Evolutionary conservation across 176 grass and related monocot genomes (phyloP).

Genomic region (Triticum monococcum): DNA sequence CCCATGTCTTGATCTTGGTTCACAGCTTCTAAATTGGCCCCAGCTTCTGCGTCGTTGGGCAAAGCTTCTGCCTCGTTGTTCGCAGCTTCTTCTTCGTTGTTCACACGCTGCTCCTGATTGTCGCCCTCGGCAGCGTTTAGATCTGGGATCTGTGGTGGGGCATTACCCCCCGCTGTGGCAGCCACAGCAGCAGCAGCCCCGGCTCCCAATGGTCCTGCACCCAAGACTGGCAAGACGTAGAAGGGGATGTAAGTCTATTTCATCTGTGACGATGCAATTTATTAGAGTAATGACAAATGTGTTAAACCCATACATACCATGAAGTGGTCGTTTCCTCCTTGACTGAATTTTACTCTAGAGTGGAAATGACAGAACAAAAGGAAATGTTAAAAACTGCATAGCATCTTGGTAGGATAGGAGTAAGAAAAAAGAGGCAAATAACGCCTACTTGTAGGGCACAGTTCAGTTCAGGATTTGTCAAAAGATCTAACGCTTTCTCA

Average conservation of each 20-base stretch:
- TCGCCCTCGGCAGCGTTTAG: not conserved
- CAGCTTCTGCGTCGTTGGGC: not conserved
- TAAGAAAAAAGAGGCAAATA: not conserved
- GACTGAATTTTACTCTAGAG: conserved; percentile 62
- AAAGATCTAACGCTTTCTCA: conserved; percentile 77
- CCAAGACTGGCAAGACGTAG: not conserved
- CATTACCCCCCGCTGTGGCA: conserved; percentile 14
- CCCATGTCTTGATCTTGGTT: not conserved
- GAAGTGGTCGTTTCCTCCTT: conserved; percentile 34
- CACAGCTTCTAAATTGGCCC: not conserved
- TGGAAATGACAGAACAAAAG: not conserved
- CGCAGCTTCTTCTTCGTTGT: conserved; percentile 7
- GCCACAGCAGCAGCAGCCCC: conserved; percentile 22
- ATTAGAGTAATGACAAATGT: not conserved
- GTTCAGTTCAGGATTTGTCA: conserved; percentile 93
- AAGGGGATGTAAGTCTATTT: not conserved
- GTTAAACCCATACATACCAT: conserved; percentile 22
- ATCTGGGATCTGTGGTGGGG: conserved; percentile 21
- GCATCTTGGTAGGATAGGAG: not conserved
- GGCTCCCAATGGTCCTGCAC: conserved; percentile 27
- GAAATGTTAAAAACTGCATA: conserved; percentile 30
- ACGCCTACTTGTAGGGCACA: conserved; percentile 65
- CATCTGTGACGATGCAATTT: conserved; percentile 3
- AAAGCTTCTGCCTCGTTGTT: not conserved
- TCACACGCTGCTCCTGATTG: conserved; percentile 4